Percentiles rank a stretch among this genome's conserved stretches.
Conservation (phyloP, 2,329 filamentous ascomycete genomes). For the Colletotrichum coccodes region DNA sequence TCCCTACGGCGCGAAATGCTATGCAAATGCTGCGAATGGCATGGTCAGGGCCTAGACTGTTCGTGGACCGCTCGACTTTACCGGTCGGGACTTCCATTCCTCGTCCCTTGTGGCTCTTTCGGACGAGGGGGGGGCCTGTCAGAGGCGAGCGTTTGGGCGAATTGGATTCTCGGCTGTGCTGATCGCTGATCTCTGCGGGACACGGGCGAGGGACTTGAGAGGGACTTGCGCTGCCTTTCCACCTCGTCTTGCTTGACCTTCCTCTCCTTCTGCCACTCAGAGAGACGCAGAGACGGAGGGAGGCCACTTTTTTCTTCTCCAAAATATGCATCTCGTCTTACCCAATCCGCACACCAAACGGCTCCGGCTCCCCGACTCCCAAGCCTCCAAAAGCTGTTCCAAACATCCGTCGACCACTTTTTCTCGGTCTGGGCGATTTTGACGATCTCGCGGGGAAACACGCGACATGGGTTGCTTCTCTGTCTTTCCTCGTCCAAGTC, state of each 20-base stretch:
- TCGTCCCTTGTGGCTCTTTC: background rate
- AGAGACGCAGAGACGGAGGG: background rate
- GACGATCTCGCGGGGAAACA: conserved; percentile 11
- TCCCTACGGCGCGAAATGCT: background rate
- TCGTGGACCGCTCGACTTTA: conserved; percentile 15
- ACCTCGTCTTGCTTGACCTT: background rate
- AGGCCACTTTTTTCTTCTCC: background rate
- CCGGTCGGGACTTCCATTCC: conserved; percentile 19
- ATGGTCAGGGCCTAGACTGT: conserved; percentile 22
- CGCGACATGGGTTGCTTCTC: background rate
- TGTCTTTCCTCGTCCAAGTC: background rate
- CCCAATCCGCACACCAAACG: background rate
- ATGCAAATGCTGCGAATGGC: conserved; percentile 4
- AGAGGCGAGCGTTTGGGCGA: conserved; percentile 6
- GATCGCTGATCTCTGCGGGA: conserved; percentile 25
- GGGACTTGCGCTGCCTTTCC: background rate
- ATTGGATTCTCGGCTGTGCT: conserved; percentile 27
- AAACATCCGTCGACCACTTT: background rate
- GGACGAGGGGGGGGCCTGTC: conserved; percentile 15
- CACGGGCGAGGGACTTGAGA: conserved; percentile 9
- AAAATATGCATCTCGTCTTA: background rate
- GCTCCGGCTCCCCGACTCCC: background rate
- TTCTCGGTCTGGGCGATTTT: background rate
- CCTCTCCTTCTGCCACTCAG: background rate
- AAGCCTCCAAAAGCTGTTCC: background rate